Evolutionary conservation across 2,329 filamentous ascomycete species (phyloP).

Genomic region (Fusarium sarcochroum): DNA sequence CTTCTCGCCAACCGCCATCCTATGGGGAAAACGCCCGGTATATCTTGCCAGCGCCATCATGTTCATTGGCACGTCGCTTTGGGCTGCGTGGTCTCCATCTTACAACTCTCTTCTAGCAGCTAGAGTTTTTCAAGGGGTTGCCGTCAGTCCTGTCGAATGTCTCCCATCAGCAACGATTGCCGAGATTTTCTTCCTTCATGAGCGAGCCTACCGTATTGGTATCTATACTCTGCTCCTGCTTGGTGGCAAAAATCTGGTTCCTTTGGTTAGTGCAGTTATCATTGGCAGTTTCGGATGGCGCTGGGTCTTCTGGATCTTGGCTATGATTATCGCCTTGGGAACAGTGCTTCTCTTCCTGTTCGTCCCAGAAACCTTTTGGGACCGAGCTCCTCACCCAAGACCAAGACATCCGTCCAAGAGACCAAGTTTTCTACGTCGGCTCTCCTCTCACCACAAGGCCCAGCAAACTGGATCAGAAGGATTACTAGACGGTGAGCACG

Average conservation of each 20-base stretch:
- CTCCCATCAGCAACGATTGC: constrained; percentile 94
- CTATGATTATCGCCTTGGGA: constrained; percentile 82
- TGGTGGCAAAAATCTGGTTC: constrained; percentile 91
- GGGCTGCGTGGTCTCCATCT: constrained; percentile 87
- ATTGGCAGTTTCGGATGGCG: constrained; percentile 86
- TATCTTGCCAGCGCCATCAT: constrained; percentile 83
- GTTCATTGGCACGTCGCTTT: constrained; percentile 83
- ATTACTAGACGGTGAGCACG: constrained; percentile 35
- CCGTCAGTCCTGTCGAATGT: constrained; percentile 91
- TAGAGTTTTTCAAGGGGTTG: constrained; percentile 88
- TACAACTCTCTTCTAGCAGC: constrained; percentile 85
- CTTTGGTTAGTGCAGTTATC: constrained; percentile 86
- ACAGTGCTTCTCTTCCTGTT: constrained; percentile 85
- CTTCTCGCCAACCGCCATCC: constrained; percentile 89
- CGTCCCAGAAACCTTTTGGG: constrained; percentile 97
- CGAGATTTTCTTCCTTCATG: constrained; percentile 96
- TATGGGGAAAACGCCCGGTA: constrained; percentile 91
- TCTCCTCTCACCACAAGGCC: constrained; percentile 59
- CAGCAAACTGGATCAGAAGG: constrained; percentile 16
- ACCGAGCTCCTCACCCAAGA: constrained; percentile 75
- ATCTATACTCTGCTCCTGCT: constrained; percentile 92
- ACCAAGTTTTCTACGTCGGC: constrained; percentile 62
- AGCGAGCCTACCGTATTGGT: constrained; percentile 91
- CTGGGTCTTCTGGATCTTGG: constrained; percentile 92
- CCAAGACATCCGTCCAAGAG: constrained; percentile 52